Evolutionary conservation across 2,329 filamentous ascomycete genomes (phyloP).

Genomic region (Rachicladosporium sp.): DNA sequence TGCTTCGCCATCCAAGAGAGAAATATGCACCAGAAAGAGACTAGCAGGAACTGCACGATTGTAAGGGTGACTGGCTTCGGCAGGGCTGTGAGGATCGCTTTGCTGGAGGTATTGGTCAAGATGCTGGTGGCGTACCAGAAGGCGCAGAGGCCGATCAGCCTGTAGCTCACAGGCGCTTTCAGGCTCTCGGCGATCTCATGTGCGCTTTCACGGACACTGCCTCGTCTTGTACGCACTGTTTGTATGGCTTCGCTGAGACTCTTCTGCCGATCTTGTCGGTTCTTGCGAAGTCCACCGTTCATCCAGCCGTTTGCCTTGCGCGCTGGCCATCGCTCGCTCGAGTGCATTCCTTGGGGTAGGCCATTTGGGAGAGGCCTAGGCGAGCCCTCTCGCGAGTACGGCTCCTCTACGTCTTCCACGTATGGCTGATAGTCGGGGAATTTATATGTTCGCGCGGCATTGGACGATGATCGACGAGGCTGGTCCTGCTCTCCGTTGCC

Average conservation of each 20-base stretch:
- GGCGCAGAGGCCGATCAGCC: constrained; percentile 72
- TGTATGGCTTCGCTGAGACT: constrained; percentile 81
- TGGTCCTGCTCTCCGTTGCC: constrained; percentile 11
- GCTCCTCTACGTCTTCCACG: constrained; percentile 1
- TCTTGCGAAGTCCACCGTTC: constrained; percentile 25
- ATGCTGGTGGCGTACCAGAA: constrained; percentile 94
- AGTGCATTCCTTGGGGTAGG: constrained; percentile 23
- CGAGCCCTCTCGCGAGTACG: constrained; percentile 1
- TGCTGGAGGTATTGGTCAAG: constrained; percentile 93
- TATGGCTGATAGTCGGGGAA: constrained; percentile 7
- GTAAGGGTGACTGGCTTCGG: constrained; percentile 86
- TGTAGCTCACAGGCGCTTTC: constrained; percentile 78
- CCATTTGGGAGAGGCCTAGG: constrained; percentile 21
- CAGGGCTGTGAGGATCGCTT: constrained; percentile 87
- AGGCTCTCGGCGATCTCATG: constrained; percentile 87
- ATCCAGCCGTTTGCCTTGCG: constrained; percentile 33
- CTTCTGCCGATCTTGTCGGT: constrained; percentile 61
- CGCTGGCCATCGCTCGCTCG: constrained; percentile 48
- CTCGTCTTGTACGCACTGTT: constrained; percentile 66
- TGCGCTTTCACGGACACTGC: constrained; percentile 82
- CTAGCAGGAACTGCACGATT: constrained; percentile 84
- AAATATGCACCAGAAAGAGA: constrained; percentile 74
- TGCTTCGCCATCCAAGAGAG: constrained; percentile 62
- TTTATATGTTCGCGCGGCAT: constrained; percentile 11
- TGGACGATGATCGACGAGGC: constrained; percentile 17